A percentile compares a stretch with the other conserved stretches of the same genome.
Evolutionary conservation across 2,329 filamentous ascomycete species (phyloP).

Genomic region (Cladosporium oxysporum): DNA sequence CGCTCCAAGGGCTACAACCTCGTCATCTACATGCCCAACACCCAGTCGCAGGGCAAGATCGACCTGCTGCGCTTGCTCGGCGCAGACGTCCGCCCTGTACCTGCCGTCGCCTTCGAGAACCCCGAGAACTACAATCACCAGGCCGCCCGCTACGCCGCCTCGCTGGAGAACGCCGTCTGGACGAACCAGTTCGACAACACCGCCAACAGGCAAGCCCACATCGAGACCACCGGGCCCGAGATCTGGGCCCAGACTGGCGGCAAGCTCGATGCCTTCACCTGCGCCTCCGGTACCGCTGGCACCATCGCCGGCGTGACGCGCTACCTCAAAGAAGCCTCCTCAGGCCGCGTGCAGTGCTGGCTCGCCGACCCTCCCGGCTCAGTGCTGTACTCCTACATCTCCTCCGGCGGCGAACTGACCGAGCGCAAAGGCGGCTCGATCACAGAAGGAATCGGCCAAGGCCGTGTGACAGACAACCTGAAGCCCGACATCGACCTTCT

Average conservation of each 20-base stretch:
- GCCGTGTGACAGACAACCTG: conserved; percentile 93
- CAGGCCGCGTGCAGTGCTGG: conserved; percentile 79
- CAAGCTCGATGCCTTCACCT: conserved; percentile 89
- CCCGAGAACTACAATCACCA: conserved; percentile 98
- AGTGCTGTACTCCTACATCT: conserved; percentile 89
- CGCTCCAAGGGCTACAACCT: conserved; percentile 87
- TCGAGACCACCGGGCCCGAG: conserved; percentile 95
- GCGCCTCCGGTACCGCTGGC: conserved; percentile 88
- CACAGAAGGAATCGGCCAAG: conserved; percentile 97
- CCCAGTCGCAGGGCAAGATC: conserved; percentile 96
- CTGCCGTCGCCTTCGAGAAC: conserved; percentile 93
- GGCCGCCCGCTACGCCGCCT: conserved; percentile 84
- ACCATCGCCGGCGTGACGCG: conserved; percentile 87
- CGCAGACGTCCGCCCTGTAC: conserved; percentile 93
- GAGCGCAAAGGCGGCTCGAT: conserved; percentile 85
- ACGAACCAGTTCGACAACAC: conserved; percentile 99
- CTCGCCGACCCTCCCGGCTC: conserved; percentile 92
- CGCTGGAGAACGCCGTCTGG: conserved; percentile 87
- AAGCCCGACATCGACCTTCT: conserved; percentile 79
- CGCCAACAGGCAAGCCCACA: conserved; percentile 89
- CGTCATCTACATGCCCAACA: conserved; percentile 99
- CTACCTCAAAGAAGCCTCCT: conserved; percentile 80
- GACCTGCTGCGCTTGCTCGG: conserved; percentile 87
- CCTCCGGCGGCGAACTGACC: conserved; percentile 76
- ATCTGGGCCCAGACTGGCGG: conserved; percentile 92